phyloP scores from a whole-genome alignment of 2,329 filamentous ascomycete genomes.

The Pezicula radicicola region DNA sequence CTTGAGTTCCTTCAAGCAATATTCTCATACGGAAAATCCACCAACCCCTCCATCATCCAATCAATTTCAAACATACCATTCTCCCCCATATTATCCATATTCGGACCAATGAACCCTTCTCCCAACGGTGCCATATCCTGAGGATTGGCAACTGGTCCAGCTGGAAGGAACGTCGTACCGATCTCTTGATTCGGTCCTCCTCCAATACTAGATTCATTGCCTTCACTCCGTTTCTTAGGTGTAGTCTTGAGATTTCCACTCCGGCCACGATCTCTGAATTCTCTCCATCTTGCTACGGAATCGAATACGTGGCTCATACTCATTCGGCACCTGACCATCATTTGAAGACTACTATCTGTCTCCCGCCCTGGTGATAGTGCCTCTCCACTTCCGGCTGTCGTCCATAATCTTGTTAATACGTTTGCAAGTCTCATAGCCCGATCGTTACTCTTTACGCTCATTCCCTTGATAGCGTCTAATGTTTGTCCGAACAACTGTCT shows the following conservation, averaged over 20 bases:
- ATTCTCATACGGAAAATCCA: neutral
- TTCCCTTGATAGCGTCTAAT: conserved; percentile 54
- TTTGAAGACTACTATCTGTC: conserved; percentile 39
- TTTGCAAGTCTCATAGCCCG: conserved; percentile 61
- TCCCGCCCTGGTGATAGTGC: conserved; percentile 31
- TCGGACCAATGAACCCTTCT: neutral
- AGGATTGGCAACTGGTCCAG: neutral
- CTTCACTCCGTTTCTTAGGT: neutral
- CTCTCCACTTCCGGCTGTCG: conserved; percentile 10
- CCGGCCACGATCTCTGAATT: conserved; percentile 20
- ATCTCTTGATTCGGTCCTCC: neutral
- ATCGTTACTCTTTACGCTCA: conserved; percentile 61
- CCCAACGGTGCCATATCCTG: neutral
- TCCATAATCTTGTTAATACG: conserved; percentile 63
- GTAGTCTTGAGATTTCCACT: neutral
- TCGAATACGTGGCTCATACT: conserved; percentile 67
- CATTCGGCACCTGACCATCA: conserved; percentile 65
- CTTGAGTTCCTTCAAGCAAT: too few species aligned
- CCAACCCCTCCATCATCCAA: neutral
- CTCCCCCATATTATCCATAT: neutral
- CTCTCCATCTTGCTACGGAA: conserved; percentile 65
- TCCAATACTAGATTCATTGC: neutral
- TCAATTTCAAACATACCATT: neutral
- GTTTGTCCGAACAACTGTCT: conserved; percentile 55
- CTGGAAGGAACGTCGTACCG: neutral